Conservation (phyloP, 257 asterid species). For the Solanum corneliomulleri region DNA sequence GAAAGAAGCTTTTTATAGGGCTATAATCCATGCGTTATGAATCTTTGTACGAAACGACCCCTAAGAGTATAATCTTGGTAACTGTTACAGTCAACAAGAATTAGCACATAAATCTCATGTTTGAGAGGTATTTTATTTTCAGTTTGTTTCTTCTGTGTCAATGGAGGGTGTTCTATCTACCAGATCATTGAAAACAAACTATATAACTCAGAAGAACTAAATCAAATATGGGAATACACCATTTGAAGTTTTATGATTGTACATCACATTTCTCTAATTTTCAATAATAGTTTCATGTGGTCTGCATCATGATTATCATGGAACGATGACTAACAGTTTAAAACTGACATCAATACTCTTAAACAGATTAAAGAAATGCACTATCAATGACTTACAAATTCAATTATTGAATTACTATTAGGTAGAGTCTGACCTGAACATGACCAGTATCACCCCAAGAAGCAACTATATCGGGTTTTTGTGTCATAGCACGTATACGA, state of each 20-base stretch:
- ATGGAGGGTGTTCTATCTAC: neutral
- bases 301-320: neutral
- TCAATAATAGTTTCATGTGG: neutral
- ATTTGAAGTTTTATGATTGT: neutral
- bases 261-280: neutral
- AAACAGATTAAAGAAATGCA: neutral
- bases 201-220: neutral
- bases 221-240: neutral
- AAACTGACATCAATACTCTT: neutral
- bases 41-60: too few relatives aligned
- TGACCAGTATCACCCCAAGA: slow-evolving; percentile 80
- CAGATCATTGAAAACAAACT: neutral
- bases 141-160: neutral
- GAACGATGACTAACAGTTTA: neutral
- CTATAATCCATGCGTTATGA: too few relatives aligned
- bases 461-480: slow-evolving; percentile 82
- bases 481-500: slow-evolving; percentile 88
- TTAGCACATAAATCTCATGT: neutral
- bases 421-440: slow-evolving; percentile 57
- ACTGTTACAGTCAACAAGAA: neutral
- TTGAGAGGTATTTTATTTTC: neutral
- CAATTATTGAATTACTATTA: neutral
- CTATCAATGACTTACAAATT: neutral
- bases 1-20: too few relatives aligned
- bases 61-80: neutral